Percentiles rank a stretch among this genome's conserved stretches.
phyloP scores from a whole-genome alignment of 73 alveolate genomes.

The Blepharisma japonicum region DNA sequence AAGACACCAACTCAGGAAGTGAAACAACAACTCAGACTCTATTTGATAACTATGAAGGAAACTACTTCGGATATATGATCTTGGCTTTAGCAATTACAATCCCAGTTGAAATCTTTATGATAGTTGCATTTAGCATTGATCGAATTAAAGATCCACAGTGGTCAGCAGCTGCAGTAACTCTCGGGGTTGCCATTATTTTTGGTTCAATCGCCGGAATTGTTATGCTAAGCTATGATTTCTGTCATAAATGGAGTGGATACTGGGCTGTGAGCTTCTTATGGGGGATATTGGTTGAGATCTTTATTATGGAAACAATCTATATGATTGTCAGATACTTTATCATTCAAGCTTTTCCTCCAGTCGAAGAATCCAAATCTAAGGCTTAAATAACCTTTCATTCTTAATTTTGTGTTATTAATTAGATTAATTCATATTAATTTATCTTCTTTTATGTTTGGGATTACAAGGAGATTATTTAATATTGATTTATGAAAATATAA shows the following conservation, averaged over 20 bases:
- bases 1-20: neutral
- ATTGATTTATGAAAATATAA: too few species aligned
- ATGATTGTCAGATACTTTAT: neutral
- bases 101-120: neutral
- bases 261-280: neutral
- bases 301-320: neutral
- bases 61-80: slow-evolving; percentile 14
- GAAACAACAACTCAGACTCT: neutral
- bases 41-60: neutral
- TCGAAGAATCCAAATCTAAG: too few species aligned
- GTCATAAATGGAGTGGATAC: slow-evolving; percentile 5
- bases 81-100: neutral
- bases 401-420: too few species aligned
- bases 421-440: too few species aligned
- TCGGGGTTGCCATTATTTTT: neutral
- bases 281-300: neutral
- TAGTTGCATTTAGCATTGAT: neutral
- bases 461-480: too few species aligned
- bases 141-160: neutral
- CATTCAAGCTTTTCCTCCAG: too few species aligned
- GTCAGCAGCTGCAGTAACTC: neutral
- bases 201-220: neutral
- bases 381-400: too few species aligned
- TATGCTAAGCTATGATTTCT: neutral
- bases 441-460: too few species aligned